phyloP scores from a whole-genome alignment of 306 rosid genomes.

The Myrica gale region DNA sequence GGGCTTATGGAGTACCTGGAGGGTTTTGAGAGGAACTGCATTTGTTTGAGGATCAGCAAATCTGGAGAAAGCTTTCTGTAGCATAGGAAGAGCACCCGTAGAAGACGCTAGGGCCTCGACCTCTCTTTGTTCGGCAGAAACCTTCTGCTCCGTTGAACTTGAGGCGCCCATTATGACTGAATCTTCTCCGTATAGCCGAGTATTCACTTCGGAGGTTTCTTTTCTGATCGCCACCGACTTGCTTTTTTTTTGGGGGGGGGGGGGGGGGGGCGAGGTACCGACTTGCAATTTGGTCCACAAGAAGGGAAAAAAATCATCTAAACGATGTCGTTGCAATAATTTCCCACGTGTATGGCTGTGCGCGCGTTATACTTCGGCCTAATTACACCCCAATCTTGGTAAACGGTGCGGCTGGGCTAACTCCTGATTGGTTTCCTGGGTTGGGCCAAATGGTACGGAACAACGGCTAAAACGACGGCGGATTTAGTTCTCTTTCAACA shows the following conservation, averaged over 20 bases:
- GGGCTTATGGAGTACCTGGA: slow-evolving; percentile 43
- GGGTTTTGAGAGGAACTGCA: slow-evolving; percentile 45
- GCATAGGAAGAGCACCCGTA: slow-evolving; percentile 74
- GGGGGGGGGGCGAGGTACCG: too few relatives aligned
- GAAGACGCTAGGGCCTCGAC: slow-evolving; percentile 66
- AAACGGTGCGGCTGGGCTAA: neutral
- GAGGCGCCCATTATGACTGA: slow-evolving; percentile 68
- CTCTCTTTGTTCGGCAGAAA: slow-evolving; percentile 58
- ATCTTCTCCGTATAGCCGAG: slow-evolving; percentile 10
- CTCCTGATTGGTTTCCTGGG: neutral
- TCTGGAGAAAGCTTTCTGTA: slow-evolving; percentile 62
- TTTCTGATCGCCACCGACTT: neutral
- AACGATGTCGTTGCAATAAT: neutral
- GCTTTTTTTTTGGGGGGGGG: too few relatives aligned
- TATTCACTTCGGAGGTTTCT: neutral
- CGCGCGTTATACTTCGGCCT: too few relatives aligned
- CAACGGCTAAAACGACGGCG: neutral
- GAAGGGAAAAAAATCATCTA: neutral
- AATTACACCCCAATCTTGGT: too few relatives aligned
- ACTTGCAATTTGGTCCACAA: neutral
- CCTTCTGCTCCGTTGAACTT: slow-evolving; percentile 49
- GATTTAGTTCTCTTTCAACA: neutral
- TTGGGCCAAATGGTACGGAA: neutral
- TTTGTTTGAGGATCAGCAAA: slow-evolving; percentile 56
- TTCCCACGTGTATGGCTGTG: too few relatives aligned